Evolutionary conservation across 495 filamentous ascomycete species (phyloP), one percentile per base, ranked within the genome.

Genomic region (Neurospora pannonica): DNA sequence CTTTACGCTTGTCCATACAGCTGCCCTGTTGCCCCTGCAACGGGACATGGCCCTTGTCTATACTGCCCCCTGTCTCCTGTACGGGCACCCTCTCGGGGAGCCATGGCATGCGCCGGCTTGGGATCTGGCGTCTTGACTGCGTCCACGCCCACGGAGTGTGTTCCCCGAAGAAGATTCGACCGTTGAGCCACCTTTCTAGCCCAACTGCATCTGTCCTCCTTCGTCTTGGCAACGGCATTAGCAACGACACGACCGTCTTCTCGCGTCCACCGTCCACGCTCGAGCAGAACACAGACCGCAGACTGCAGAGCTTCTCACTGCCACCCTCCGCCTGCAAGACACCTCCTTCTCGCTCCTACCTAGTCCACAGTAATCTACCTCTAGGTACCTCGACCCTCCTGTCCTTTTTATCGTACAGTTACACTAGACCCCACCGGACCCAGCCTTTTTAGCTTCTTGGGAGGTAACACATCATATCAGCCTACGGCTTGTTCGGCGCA

Each of bases 401-500:
- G 73, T 77, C 37, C 75, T 69, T 75, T 73, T 70, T 76, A 77
- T 74, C 77, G 71, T 70, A 74, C 76, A 74, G 77, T 80, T 67
- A 70, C 76, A 80, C 79, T 77, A 77, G 75, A 78, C 76, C 76
- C 79, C 77, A 78, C 75, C 75, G 73, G 73, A 74, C 46, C 73
- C 73, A 72, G 75, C 72, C 60, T 74, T 74, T 74, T 71, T 43
- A 78, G 72, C 71, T 71, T 74, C 72, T 48, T 74, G 74, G 69
- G 71, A 74, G 71, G 73, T 76, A 21, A 74, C 62, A 77, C 81
- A 82, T 79, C 78, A 82, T 78, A 84, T 84, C 85, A 86, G 85
- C 82, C 85, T 86, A 80, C 82, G 84, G 84, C 83, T 82, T 82
- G 77, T 84, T 86, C 85, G 85, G 85, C 79, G 81, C 78, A 79